phyloP scores from a whole-genome alignment of 169 alveolate genomes.

The Plasmodium gallinaceum region DNA sequence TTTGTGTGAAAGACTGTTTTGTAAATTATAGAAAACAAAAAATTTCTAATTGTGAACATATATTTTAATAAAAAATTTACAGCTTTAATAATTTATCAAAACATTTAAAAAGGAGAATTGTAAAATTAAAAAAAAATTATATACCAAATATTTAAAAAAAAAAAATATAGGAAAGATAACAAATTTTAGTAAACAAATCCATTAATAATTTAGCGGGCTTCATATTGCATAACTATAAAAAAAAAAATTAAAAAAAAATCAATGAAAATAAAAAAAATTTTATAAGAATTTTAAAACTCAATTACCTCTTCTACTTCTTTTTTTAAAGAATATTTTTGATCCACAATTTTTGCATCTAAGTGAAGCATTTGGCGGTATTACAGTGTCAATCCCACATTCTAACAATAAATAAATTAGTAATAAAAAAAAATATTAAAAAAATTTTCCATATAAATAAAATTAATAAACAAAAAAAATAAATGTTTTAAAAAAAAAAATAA shows the following conservation, averaged over 20 bases:
- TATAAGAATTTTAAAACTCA: background rate
- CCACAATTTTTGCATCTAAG: conserved; percentile 91
- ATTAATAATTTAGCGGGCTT: conserved; percentile 53
- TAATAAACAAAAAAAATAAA: background rate
- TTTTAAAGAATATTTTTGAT: conserved; percentile 88
- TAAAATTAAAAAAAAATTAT: background rate
- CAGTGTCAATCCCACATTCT: conserved; percentile 91
- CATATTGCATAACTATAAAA: conserved; percentile 72
- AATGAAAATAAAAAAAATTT: background rate
- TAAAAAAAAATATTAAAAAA: background rate
- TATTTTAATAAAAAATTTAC: conserved; percentile 4
- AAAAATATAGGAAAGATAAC: background rate
- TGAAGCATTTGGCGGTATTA: conserved; percentile 89
- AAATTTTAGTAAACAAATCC: background rate
- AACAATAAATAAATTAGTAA: conserved; percentile 9
- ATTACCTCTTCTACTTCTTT: conserved; percentile 86
- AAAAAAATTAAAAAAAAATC: background rate
- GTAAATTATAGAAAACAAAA: background rate
- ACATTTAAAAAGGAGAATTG: background rate
- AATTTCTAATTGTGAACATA: too few relatives aligned
- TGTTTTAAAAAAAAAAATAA: background rate
- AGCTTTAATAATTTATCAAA: background rate
- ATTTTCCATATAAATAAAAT: background rate
- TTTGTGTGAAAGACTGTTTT: background rate
- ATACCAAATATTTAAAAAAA: background rate